Percentiles rank a stretch among this genome's conserved stretches.
These are phyloP conservation scores for Hysterangium stoloniferum DNA, from an alignment of 768 basidiomycete genomes.

Conservation along the genomic window DNA sequence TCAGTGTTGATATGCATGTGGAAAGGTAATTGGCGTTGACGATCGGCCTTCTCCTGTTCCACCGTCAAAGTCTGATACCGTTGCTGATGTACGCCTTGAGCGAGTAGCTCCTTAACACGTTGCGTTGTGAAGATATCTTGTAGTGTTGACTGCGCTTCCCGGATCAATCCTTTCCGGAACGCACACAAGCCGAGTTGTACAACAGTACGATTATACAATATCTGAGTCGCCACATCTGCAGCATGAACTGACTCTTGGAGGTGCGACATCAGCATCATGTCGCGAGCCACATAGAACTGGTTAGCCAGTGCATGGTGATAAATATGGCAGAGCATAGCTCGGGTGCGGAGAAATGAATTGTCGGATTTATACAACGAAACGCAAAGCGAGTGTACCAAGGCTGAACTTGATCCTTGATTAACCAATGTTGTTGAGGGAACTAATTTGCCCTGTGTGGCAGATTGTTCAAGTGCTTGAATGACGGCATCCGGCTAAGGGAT, in stretches of 20 bases:
- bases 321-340: conserved; percentile 96
- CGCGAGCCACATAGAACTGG: conserved; percentile 92
- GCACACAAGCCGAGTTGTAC: conserved; percentile 97
- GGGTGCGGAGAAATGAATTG: conserved; percentile 86
- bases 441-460: conserved; percentile 48
- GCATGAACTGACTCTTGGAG: conserved; percentile 94
- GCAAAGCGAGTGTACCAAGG: conserved; percentile 83
- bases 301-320: conserved; percentile 97
- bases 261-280: conserved; percentile 98
- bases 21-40: conserved; percentile 93
- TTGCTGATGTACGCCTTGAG: conserved; percentile 92
- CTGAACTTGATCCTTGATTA: conserved; percentile 48
- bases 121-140: conserved; percentile 96
- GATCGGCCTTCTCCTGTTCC: conserved; percentile 96
- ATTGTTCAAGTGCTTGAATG: conserved; percentile 79
- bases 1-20: conserved; percentile 99
- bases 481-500: conserved; percentile 78
- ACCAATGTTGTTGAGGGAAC: conserved; percentile 57
- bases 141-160: conserved; percentile 86
- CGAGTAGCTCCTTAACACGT: conserved; percentile 93
- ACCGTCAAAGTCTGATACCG: conserved; percentile 77
- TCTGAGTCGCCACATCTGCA: conserved; percentile 94
- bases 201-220: conserved; percentile 94
- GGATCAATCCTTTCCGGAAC: conserved; percentile 90
- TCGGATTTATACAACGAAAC: conserved; percentile 89